Base-by-base conservation (phyloP, 1,284 basidiomycete genomes). In the Mycena sp. region DNA sequence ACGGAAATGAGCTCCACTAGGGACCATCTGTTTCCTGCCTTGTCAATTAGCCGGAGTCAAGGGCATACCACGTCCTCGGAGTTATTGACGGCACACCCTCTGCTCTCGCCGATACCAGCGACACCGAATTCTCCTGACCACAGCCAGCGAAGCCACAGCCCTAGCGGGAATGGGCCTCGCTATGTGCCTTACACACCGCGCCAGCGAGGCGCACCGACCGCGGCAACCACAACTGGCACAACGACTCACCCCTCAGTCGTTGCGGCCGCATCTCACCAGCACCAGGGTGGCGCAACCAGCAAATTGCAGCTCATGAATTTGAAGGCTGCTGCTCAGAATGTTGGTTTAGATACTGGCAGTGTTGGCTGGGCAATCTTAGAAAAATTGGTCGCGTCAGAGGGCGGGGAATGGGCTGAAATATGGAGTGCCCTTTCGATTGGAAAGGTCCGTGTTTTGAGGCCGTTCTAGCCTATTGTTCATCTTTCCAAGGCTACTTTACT, bases 321-420 rank as follows among this genome's bases (percentile, higher is more conserved):
- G 61, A 95, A 93, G 76, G 88, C 92, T 1, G 89, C 89, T 2
- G 90, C 88, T 1, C 94, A 96, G 75, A 80, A 80, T 61, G 62
- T 93, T 19, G 93, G 93, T 0, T 77, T 94, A 46, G 90, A 89
- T 61, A 83, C 84, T 25, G 84, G 82, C 21, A 90, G 87, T 60
- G 77, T 93, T 45, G 94, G 94, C 1, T 95, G 93, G 93, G 87
- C 87, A 19, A 93, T 96, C 51, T 80, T 96, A 48, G 94, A 96
- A 76, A 87, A 86, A 65, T 80, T 96, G 23, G 85, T 91, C 5
- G 81, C 82, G 21, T 61, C 72, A 14, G 89, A 91, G 66, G 76
- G 77, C 2, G 77, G 79, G 10, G 92, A 93, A 50, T 95, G 94
- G 94, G 80, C 83, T 32, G 91, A 93, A 25, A 80, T 94, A 16